phyloP scores from a whole-genome alignment of 2,329 filamentous ascomycete genomes.

The Plectosphaerella plurivora region DNA sequence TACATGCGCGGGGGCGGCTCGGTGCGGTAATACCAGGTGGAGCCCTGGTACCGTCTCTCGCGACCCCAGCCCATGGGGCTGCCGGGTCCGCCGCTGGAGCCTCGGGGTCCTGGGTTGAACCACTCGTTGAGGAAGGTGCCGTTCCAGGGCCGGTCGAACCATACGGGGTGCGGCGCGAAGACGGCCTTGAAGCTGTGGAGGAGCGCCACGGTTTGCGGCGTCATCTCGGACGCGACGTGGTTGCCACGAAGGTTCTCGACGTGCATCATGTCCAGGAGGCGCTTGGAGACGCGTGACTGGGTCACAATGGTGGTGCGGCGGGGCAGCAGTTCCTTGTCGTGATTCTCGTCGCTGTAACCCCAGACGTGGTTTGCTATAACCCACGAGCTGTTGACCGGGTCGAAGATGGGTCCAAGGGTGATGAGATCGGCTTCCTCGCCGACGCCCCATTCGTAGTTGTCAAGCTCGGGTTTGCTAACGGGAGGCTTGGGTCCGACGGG shows the following conservation, averaged over 20 bases:
- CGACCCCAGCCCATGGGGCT: slow-evolving; percentile 57
- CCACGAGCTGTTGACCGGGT: slow-evolving; percentile 69
- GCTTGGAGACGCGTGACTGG: slow-evolving; percentile 67
- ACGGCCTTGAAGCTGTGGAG: slow-evolving; percentile 77
- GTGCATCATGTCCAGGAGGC: slow-evolving; percentile 72
- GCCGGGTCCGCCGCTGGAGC: slow-evolving; percentile 47
- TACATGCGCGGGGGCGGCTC: slow-evolving; percentile 53
- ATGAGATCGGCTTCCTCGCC: slow-evolving; percentile 72
- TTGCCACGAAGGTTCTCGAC: slow-evolving; percentile 68
- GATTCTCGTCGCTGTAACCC: slow-evolving; percentile 53
- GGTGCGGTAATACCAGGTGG: slow-evolving; percentile 58
- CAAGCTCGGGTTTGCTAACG: slow-evolving; percentile 49
- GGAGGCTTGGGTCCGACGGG: slow-evolving; percentile 63
- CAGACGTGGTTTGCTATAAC: slow-evolving; percentile 64
- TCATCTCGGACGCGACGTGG: slow-evolving; percentile 79
- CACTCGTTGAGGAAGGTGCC: slow-evolving; percentile 48
- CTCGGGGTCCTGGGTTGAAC: slow-evolving; percentile 56
- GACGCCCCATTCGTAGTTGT: slow-evolving; percentile 71
- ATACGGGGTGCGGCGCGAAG: slow-evolving; percentile 74
- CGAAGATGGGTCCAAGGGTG: slow-evolving; percentile 75
- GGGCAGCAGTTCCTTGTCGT: slow-evolving; percentile 52
- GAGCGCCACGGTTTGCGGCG: slow-evolving; percentile 66
- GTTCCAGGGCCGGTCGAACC: slow-evolving; percentile 70
- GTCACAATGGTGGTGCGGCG: slow-evolving; percentile 76
- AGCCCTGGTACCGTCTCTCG: slow-evolving; percentile 53